phyloP scores from a whole-genome alignment of 805 yeast species.

The Diddensiella transvaalensis region DNA sequence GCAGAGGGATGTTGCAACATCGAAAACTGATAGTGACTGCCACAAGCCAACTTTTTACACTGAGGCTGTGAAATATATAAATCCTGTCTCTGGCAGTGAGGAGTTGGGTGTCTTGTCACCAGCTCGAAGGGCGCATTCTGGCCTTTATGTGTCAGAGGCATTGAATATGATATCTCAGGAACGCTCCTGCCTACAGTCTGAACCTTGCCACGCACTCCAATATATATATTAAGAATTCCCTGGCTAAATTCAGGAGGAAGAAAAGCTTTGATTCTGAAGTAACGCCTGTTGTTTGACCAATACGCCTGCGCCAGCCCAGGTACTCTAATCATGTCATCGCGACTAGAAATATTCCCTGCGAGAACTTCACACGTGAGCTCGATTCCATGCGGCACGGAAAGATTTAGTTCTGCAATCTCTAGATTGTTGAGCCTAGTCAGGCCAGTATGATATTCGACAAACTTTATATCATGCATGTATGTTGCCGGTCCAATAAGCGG shows the following conservation, averaged over 20 bases:
- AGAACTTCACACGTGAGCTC: slow-evolving; percentile 56
- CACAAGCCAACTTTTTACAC: slow-evolving; percentile 52
- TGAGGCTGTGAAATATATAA: slow-evolving; percentile 85
- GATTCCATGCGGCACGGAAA: slow-evolving; percentile 65
- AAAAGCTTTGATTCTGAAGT: slow-evolving; percentile 74
- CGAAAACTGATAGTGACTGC: slow-evolving; percentile 62
- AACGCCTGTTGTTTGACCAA: slow-evolving; percentile 62
- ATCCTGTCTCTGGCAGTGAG: slow-evolving; percentile 65
- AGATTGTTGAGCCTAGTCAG: slow-evolving; percentile 66
- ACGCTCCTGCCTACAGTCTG: slow-evolving; percentile 4
- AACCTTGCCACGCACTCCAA: slow-evolving; percentile 53
- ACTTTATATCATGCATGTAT: slow-evolving; percentile 53
- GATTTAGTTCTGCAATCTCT: slow-evolving; percentile 75
- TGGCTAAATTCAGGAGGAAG: slow-evolving; percentile 65
- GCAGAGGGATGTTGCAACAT: slow-evolving; percentile 59
- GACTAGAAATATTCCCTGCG: slow-evolving; percentile 18
- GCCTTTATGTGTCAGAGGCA: slow-evolving; percentile 76
- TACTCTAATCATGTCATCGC: slow-evolving; percentile 43
- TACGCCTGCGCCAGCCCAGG: slow-evolving; percentile 73
- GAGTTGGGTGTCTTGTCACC: slow-evolving; percentile 69
- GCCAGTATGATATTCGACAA: slow-evolving; percentile 72
- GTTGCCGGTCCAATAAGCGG: slow-evolving; percentile 88
- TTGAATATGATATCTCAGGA: slow-evolving; percentile 67
- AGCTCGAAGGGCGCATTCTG: slow-evolving; percentile 58
- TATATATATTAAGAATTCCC: slow-evolving; percentile 74